phyloP scores from a whole-genome alignment of 2,329 filamentous ascomycete genomes.

The Myotisia sp. region DNA sequence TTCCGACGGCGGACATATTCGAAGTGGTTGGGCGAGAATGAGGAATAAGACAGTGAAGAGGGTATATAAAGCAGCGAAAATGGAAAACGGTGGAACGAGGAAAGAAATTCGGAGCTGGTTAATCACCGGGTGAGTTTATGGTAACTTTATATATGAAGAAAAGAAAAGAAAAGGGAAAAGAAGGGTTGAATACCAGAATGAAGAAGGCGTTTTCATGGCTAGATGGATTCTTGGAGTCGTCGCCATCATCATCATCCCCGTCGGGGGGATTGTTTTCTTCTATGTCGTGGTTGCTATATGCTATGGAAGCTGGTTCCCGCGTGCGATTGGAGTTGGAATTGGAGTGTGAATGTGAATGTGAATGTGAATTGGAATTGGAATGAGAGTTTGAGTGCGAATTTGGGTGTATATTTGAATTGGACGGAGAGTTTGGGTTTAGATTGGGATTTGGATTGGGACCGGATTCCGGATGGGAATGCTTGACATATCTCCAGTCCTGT shows the following conservation, averaged over 20 bases:
- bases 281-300: not conserved
- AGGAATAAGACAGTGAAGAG: slow-evolving; percentile 38
- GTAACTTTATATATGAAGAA: not conserved
- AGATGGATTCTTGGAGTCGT: slow-evolving; percentile 14
- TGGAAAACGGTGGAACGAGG: slow-evolving; percentile 40
- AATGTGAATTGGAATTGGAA: too few species aligned
- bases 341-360: too few species aligned
- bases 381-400: too few species aligned
- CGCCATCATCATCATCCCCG: slow-evolving; percentile 18
- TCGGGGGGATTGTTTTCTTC: too few species aligned
- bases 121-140: not conserved
- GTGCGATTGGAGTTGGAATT: too few species aligned
- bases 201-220: slow-evolving; percentile 29
- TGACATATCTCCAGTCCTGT: too few species aligned
- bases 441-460: too few species aligned
- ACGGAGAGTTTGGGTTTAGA: too few species aligned
- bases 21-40: slow-evolving; percentile 39
- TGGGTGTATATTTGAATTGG: too few species aligned
- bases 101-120: slow-evolving; percentile 19
- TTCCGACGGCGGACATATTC: slow-evolving; percentile 34
- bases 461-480: too few species aligned
- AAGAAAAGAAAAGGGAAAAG: slow-evolving; percentile 2
- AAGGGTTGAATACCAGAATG: slow-evolving; percentile 24
- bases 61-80: slow-evolving; percentile 41
- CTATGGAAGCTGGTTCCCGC: too few species aligned